Evolutionary conservation across 2,329 filamentous ascomycete species (phyloP).

Genomic region (Thermothelomyces thermophilus): DNA sequence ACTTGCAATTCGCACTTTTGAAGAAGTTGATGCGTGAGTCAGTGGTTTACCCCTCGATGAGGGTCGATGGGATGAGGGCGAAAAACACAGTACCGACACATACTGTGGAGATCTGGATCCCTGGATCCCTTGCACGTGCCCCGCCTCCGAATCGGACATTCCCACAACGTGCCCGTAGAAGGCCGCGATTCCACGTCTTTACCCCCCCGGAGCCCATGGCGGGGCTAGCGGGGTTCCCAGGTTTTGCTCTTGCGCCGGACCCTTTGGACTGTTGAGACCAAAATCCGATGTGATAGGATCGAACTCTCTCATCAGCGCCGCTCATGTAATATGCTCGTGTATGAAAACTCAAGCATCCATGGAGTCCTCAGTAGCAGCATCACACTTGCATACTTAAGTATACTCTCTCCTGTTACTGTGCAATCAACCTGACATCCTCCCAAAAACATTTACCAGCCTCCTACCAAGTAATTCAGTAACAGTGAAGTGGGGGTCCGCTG

Average conservation of each 20-base stretch:
- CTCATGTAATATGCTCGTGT: too few species aligned
- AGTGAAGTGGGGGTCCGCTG: not conserved
- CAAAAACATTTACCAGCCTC: not conserved
- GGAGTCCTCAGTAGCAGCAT: too few species aligned
- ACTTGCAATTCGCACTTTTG: not conserved
- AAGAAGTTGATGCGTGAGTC: conserved; percentile 8
- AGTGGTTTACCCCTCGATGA: conserved; percentile 5
- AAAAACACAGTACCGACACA: not conserved
- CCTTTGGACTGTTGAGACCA: too few species aligned
- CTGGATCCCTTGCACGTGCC: conserved; percentile 3
- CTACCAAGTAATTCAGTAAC: not conserved
- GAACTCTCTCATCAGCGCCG: too few species aligned
- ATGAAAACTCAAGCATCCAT: too few species aligned
- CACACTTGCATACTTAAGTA: too few species aligned
- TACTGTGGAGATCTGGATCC: conserved; percentile 5
- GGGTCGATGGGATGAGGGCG: not conserved
- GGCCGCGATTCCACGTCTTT: not conserved
- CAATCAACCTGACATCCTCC: conserved; percentile 1
- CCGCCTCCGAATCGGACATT: conserved; percentile 14
- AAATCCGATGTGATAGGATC: too few species aligned
- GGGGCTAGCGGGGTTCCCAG: not conserved
- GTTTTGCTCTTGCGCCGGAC: not conserved
- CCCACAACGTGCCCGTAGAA: not conserved
- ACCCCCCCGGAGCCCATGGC: not conserved
- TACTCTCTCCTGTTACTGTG: too few species aligned